Percentiles rank a stretch among this genome's conserved stretches.
phyloP scores from a whole-genome alignment of 2,329 filamentous ascomycete species.

The Phialophora tarda region DNA sequence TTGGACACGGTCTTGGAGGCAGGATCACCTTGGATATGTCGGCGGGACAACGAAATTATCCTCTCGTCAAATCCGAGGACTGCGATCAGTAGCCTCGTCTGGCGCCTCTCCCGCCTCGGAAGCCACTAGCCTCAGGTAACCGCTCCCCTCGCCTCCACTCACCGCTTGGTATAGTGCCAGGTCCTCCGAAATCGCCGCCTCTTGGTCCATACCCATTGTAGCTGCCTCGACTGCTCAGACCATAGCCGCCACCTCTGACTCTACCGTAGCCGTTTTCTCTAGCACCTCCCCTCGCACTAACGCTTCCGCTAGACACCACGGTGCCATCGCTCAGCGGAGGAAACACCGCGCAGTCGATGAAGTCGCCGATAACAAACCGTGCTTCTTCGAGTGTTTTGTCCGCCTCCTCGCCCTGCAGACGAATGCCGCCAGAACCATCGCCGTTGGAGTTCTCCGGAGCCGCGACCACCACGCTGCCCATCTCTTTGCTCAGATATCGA shows the following conservation, averaged over 20 bases:
- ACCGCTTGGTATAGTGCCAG: constrained; percentile 49
- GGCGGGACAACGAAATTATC: not conserved
- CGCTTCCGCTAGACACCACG: constrained; percentile 54
- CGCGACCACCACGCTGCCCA: constrained; percentile 77
- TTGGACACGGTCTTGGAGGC: not conserved
- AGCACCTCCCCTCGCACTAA: constrained; percentile 37
- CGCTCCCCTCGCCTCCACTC: constrained; percentile 58
- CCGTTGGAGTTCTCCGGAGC: constrained; percentile 55
- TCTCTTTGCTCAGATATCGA: constrained; percentile 76
- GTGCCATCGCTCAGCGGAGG: constrained; percentile 75
- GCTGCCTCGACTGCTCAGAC: constrained; percentile 49
- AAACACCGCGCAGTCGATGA: constrained; percentile 79
- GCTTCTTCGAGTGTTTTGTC: constrained; percentile 77
- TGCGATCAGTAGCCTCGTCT: constrained; percentile 30
- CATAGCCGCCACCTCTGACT: constrained; percentile 48
- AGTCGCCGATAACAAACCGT: constrained; percentile 87
- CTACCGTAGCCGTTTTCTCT: constrained; percentile 55
- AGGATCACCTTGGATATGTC: not conserved
- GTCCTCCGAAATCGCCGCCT: constrained; percentile 45
- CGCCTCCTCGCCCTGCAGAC: constrained; percentile 62
- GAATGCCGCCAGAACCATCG: constrained; percentile 45
- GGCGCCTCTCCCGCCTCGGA: constrained; percentile 42
- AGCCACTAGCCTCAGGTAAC: constrained; percentile 50
- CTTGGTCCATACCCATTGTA: constrained; percentile 49
- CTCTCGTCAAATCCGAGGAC: not conserved